Evolutionary conservation across 2,329 filamentous ascomycete species (phyloP).

Genomic region (Monilinia laxa): DNA sequence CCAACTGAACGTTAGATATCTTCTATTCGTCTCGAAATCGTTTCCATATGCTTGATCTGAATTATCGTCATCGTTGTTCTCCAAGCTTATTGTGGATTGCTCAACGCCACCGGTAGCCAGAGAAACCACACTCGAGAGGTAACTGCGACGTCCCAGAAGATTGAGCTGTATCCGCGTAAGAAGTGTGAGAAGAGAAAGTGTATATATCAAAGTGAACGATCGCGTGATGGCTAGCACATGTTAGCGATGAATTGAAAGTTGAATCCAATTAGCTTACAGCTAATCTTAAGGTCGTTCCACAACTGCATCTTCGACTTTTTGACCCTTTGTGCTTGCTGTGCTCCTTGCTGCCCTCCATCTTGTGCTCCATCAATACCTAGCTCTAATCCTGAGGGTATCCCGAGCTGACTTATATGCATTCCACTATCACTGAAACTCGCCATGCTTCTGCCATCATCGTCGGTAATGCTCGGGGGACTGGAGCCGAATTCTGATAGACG

Average conservation of each 20-base stretch:
- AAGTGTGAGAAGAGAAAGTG: constrained; percentile 81
- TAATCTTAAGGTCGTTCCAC: constrained; percentile 97
- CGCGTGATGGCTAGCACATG: constrained; percentile 72
- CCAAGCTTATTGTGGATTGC: constrained; percentile 76
- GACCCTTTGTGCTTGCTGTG: constrained; percentile 50
- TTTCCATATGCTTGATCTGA: constrained; percentile 79
- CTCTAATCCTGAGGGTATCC: constrained; percentile 53
- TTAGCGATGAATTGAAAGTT: constrained; percentile 24
- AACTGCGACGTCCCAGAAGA: constrained; percentile 90
- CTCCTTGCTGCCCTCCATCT: constrained; percentile 46
- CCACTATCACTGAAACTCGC: constrained; percentile 78
- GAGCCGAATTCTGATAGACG: constrained; percentile 46
- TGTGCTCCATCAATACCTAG: constrained; percentile 44
- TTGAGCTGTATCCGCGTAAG: constrained; percentile 96
- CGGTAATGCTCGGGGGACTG: constrained; percentile 62
- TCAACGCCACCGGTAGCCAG: constrained; percentile 74
- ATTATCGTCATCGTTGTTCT: constrained; percentile 90
- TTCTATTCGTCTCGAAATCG: constrained; percentile 93
- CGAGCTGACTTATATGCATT: constrained; percentile 76
- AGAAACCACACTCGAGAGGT: constrained; percentile 91
- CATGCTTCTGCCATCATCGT: constrained; percentile 80
- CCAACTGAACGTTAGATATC: constrained; percentile 96
- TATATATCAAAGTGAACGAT: constrained; percentile 89
- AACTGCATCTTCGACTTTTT: constrained; percentile 85
- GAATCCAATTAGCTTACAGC: constrained; percentile 59